Evolutionary conservation across 257 asterid genomes (phyloP).

Genomic region (Oldenlandia corymbosa): DNA sequence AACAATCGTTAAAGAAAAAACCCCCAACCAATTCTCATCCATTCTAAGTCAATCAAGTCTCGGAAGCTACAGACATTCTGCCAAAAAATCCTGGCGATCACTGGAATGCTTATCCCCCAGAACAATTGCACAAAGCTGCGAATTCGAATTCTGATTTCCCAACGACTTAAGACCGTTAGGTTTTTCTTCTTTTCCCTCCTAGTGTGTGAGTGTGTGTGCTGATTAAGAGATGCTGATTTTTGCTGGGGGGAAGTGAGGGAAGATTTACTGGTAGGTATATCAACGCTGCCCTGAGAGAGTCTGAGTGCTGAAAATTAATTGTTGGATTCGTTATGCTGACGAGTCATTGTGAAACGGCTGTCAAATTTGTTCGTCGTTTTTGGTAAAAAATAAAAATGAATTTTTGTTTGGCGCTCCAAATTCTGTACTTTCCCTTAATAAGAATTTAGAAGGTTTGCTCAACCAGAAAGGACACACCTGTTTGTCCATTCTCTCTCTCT

Average conservation of each 20-base stretch:
- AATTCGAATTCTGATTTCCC: neutral
- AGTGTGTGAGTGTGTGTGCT: neutral
- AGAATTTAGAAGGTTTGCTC: no score
- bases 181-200: no score
- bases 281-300: neutral
- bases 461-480: neutral
- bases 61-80: neutral
- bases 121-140: neutral
- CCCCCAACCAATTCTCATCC: constrained; percentile 10
- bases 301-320: neutral
- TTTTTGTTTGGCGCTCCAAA: constrained; percentile 1
- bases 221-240: neutral
- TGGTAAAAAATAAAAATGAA: neutral
- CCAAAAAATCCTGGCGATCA: neutral
- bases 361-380: neutral
- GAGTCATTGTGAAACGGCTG: neutral
- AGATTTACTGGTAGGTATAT: constrained; percentile 13
- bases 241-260: neutral
- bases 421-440: neutral
- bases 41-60: neutral
- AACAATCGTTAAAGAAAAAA: neutral
- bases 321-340: constrained; percentile 9
- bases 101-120: neutral
- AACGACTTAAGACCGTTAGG: constrained; percentile 5
- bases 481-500: no score